Evolutionary conservation across 2,329 filamentous ascomycete species (phyloP).

Genomic region (Ascomycota sp.): DNA sequence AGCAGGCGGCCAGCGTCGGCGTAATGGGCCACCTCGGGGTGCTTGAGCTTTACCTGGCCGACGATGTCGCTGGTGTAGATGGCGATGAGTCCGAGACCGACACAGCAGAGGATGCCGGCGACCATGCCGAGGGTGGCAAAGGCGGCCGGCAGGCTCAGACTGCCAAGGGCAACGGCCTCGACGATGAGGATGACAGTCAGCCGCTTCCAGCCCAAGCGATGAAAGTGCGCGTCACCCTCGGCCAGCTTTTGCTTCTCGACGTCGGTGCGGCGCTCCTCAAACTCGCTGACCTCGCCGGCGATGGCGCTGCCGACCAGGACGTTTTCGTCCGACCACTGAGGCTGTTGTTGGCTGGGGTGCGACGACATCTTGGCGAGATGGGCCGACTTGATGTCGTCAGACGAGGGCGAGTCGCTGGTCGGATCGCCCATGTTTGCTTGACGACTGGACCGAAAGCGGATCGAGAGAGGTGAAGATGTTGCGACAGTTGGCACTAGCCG

Average conservation of each 20-base stretch:
- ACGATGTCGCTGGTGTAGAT: conserved; percentile 27
- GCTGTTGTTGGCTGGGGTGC: neutral
- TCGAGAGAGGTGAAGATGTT: no score
- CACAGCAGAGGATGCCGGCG: conserved; percentile 20
- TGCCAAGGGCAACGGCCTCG: conserved; percentile 34
- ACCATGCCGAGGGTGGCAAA: conserved; percentile 35
- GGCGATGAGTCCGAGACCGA: conserved; percentile 22
- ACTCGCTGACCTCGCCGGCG: conserved; percentile 17
- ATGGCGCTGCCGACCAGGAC: conserved; percentile 8
- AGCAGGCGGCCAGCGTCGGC: conserved; percentile 46
- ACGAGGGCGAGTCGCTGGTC: neutral
- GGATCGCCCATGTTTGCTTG: no score
- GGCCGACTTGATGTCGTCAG: neutral
- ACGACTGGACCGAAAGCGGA: no score
- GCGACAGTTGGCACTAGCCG: no score
- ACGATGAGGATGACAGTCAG: conserved; percentile 34
- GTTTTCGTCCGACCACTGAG: conserved; percentile 5
- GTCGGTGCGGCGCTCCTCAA: conserved; percentile 15
- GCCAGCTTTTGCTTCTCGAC: conserved; percentile 25
- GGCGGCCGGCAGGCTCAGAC: conserved; percentile 26
- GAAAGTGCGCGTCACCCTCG: conserved; percentile 26
- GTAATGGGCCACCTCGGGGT: conserved; percentile 41
- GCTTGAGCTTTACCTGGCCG: conserved; percentile 26
- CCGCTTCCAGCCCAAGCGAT: conserved; percentile 35
- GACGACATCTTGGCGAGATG: conserved; percentile 1